Evolutionary conservation across 1,284 basidiomycete species (phyloP).

Genomic region (Psilocybe mexicana): DNA sequence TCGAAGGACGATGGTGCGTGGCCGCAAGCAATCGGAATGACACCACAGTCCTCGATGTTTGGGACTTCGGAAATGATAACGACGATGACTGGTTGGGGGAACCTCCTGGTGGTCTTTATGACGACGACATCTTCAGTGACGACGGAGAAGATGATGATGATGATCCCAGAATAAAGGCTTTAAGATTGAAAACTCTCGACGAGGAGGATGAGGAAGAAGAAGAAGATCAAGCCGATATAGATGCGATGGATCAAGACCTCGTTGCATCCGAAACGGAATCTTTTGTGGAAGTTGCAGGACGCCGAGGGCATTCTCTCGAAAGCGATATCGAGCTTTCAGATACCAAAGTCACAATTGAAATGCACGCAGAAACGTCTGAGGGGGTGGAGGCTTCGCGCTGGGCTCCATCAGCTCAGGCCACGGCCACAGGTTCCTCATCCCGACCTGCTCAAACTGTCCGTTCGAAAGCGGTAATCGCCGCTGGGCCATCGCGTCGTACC

Average conservation of each 20-base stretch:
- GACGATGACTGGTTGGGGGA: slow-evolving; percentile 48
- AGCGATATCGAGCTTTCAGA: slow-evolving; percentile 14
- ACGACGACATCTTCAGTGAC: slow-evolving; percentile 49
- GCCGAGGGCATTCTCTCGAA: slow-evolving; percentile 11
- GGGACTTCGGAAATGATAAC: slow-evolving; percentile 76
- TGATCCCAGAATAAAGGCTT: slow-evolving; percentile 12
- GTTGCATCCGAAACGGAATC: slow-evolving; percentile 52
- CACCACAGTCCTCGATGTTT: slow-evolving; percentile 79
- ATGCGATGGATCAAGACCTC: slow-evolving; percentile 72
- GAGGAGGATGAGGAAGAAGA: slow-evolving; percentile 32
- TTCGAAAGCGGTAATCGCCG: slow-evolving; percentile 5
- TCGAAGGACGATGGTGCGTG: slow-evolving; percentile 90
- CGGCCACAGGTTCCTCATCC: slow-evolving; percentile 31
- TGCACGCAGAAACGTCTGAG: slow-evolving; percentile 15
- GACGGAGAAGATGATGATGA: slow-evolving; percentile 38
- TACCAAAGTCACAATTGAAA: slow-evolving; percentile 22
- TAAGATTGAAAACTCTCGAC: slow-evolving; percentile 17
- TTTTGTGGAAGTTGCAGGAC: slow-evolving; percentile 37
- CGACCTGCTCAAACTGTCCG: slow-evolving; percentile 11
- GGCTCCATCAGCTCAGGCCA: slow-evolving; percentile 24
- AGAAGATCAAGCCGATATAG: slow-evolving; percentile 46
- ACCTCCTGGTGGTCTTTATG: slow-evolving; percentile 47
- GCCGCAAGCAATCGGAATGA: slow-evolving; percentile 86
- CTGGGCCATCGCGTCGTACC: slow-evolving; percentile 15
- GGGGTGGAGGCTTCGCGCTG: slow-evolving; percentile 38